phyloP scores from a whole-genome alignment of 208 protist species.

The Leishmania arabica region DNA sequence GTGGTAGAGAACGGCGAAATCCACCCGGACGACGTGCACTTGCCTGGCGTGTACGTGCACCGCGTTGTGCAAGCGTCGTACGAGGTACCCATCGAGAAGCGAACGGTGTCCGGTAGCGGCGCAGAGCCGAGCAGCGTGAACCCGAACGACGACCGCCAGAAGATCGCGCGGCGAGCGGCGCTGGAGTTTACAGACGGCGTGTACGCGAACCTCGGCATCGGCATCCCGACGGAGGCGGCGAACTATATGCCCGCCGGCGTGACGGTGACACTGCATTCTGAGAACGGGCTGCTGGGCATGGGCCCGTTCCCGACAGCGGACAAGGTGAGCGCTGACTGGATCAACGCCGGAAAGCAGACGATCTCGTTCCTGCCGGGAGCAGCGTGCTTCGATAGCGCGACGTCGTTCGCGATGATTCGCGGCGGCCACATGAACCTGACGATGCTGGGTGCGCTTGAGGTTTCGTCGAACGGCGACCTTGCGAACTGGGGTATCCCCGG shows the following conservation, averaged over 20 bases:
- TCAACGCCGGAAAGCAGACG: slow-evolving; percentile 98
- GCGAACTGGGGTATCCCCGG: slow-evolving; percentile 98
- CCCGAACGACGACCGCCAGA: slow-evolving; percentile 63
- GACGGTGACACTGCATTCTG: slow-evolving; percentile 89
- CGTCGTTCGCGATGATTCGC: slow-evolving; percentile 98
- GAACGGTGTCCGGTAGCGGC: slow-evolving; percentile 38
- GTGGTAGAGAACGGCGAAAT: slow-evolving; percentile 94
- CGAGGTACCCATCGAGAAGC: slow-evolving; percentile 56
- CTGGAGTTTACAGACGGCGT: slow-evolving; percentile 96
- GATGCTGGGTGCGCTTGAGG: slow-evolving; percentile 97
- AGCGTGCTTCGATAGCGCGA: slow-evolving; percentile 90
- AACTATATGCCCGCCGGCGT: slow-evolving; percentile 91
- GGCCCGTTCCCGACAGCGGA: slow-evolving; percentile 91
- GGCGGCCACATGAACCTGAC: slow-evolving; percentile 96
- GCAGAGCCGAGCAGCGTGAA: slow-evolving; percentile 45
- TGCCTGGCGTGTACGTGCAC: slow-evolving; percentile 96
- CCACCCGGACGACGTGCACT: slow-evolving; percentile 94
- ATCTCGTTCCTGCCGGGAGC: slow-evolving; percentile 95
- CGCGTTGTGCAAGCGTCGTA: slow-evolving; percentile 84
- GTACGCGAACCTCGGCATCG: slow-evolving; percentile 97
- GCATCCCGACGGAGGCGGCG: slow-evolving; percentile 95
- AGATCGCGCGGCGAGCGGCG: slow-evolving; percentile 94
- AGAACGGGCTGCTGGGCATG: slow-evolving; percentile 94
- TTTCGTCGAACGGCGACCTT: slow-evolving; percentile 93
- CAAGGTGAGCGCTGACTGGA: slow-evolving; percentile 94